Conservation (phyloP, 148 eudicot genomes). For the Gaultheria prostrata region DNA sequence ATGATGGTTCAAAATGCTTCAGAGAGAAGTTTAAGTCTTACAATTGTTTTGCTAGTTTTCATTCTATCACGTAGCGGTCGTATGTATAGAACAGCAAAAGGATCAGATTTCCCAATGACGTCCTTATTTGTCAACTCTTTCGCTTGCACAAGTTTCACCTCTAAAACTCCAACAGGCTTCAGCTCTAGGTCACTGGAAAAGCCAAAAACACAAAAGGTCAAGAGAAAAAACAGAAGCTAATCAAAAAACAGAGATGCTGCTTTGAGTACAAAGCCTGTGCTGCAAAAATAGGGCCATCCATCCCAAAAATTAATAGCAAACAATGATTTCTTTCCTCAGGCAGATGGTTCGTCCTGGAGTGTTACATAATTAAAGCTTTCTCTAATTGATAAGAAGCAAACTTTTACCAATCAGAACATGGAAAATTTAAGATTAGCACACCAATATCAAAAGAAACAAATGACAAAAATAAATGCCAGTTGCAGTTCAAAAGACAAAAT, state of each 20-base stretch:
- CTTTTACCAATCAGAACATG: not conserved
- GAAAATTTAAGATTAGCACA: not conserved
- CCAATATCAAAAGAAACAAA: not conserved
- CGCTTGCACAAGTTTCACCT: constrained; percentile 98
- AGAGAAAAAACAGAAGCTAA: constrained; percentile 4
- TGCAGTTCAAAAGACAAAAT: not conserved
- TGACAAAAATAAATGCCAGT: not conserved
- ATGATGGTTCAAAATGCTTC: constrained; percentile 10
- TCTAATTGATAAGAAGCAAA: not conserved
- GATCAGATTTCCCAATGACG: constrained; percentile 96
- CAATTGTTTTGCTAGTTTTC: constrained; percentile 88
- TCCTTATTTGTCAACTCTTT: constrained; percentile 90
- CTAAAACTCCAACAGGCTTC: constrained; percentile 87
- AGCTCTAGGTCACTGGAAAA: constrained; percentile 77
- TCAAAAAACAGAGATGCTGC: not conserved
- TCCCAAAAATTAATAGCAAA: not conserved
- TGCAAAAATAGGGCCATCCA: constrained; percentile 2
- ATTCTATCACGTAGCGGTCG: constrained; percentile 73
- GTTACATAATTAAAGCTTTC: not conserved
- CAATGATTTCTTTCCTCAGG: not conserved
- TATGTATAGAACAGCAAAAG: constrained; percentile 79
- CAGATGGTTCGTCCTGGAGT: not conserved
- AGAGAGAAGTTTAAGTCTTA: constrained; percentile 33
- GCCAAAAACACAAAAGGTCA: constrained; percentile 11
- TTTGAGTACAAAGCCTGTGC: not conserved